These are phyloP conservation scores for Microbotryum intermedium DNA, from an alignment of 1,284 basidiomycete genomes.

Conservation along the genomic window DNA sequence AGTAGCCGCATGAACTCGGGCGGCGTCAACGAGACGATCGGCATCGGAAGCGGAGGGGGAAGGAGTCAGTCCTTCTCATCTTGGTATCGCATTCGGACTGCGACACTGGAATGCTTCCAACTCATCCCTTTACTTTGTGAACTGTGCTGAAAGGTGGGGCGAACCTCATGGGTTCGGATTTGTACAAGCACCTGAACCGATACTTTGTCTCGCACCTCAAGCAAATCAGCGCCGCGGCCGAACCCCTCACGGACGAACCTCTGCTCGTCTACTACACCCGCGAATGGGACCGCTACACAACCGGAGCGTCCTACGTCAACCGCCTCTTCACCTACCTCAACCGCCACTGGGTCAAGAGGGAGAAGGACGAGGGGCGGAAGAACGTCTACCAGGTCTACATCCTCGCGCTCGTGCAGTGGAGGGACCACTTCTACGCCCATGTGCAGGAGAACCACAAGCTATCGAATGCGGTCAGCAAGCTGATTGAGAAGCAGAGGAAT, in stretches of 20 bases:
- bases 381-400: slow-evolving; percentile 94
- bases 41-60: slow-evolving; percentile 29
- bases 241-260: slow-evolving; percentile 71
- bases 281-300: slow-evolving; percentile 95
- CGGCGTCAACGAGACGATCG: slow-evolving; percentile 45
- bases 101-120: neutral
- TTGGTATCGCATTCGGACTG: neutral
- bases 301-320: slow-evolving; percentile 91
- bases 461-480: slow-evolving; percentile 74
- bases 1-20: slow-evolving; percentile 68
- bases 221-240: slow-evolving; percentile 59
- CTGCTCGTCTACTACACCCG: slow-evolving; percentile 82
- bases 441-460: slow-evolving; percentile 72
- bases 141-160: slow-evolving; percentile 65
- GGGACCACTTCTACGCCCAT: slow-evolving; percentile 77
- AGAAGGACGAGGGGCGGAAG: slow-evolving; percentile 95
- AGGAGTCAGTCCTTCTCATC: slow-evolving; percentile 28
- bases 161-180: slow-evolving; percentile 87
- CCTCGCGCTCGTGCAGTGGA: slow-evolving; percentile 93
- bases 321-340: slow-evolving; percentile 94
- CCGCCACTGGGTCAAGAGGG: slow-evolving; percentile 97
- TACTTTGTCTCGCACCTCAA: slow-evolving; percentile 77
- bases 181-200: slow-evolving; percentile 78
- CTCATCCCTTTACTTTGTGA: neutral
- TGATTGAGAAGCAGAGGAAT: slow-evolving; percentile 88